A percentile compares a stretch with the other conserved stretches of the same genome.
Evolutionary conservation across 176 grass and related monocot genomes (phyloP).

Genomic region (Cenchrus fungigraminus): DNA sequence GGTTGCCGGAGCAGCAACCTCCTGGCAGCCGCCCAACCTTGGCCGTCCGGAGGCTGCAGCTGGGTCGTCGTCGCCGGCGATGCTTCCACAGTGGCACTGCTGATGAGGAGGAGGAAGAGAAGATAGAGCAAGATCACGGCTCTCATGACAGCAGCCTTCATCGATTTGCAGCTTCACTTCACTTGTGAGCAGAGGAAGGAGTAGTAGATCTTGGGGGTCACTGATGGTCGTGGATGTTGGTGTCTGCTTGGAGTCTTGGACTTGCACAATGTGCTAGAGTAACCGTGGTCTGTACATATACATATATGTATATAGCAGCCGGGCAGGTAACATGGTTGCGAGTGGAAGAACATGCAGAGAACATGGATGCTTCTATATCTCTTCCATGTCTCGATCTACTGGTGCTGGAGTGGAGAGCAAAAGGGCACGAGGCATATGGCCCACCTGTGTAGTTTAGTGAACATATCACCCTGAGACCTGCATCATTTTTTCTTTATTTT

Average conservation of each 20-base stretch:
- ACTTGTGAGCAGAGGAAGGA: not conserved
- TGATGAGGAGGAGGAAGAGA: not conserved
- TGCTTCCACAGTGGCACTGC: not conserved
- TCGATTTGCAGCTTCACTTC: not conserved
- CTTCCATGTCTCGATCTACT: not conserved
- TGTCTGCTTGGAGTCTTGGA: not conserved
- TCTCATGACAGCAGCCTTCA: conserved; percentile 43
- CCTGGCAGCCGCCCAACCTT: conserved; percentile 30
- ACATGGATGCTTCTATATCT: conserved; percentile 7
- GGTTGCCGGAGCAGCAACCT: conserved; percentile 53
- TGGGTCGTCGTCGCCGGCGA: not conserved
- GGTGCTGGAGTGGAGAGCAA: not conserved
- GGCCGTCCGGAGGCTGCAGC: not conserved
- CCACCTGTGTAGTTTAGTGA: conserved; percentile 23
- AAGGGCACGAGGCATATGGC: conserved; percentile 23
- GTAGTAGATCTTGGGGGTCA: not conserved
- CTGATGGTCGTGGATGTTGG: too few relatives aligned
- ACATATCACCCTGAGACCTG: conserved; percentile 47
- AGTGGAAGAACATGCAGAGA: conserved; percentile 31
- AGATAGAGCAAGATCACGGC: conserved; percentile 53
- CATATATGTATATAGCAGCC: too few relatives aligned
- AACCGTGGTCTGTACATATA: not conserved
- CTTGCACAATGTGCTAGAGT: not conserved
- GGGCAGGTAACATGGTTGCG: not conserved
- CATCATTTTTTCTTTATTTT: not conserved